Percentiles rank a stretch among this genome's conserved stretches.
Conservation (phyloP, 2,329 filamentous ascomycete genomes). For the Pseudogymnoascus sp. region DNA sequence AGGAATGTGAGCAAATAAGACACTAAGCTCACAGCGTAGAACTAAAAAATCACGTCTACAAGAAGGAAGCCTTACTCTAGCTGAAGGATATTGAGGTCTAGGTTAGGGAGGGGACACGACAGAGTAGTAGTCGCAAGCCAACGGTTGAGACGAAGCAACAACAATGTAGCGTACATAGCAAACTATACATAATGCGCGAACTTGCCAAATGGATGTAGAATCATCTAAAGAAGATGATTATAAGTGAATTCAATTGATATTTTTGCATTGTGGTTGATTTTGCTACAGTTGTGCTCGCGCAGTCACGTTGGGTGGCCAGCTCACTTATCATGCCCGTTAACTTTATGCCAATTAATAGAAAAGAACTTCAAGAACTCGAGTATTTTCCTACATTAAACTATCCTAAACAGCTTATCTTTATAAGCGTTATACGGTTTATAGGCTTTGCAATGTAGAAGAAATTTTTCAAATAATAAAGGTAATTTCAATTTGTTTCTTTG, state of each 20-base stretch:
- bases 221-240: no score
- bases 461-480: background rate
- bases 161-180: no score
- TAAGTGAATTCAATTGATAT: no score
- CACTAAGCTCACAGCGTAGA: background rate
- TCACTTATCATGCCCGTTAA: background rate
- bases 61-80: background rate
- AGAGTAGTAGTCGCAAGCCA: background rate
- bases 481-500: slow-evolving; percentile 18
- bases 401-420: background rate
- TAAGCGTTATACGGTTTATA: background rate
- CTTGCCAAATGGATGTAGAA: background rate
- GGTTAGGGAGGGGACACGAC: background rate
- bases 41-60: background rate
- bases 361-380: background rate
- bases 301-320: no score
- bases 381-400: background rate
- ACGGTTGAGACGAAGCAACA: background rate
- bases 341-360: background rate
- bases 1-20: background rate
- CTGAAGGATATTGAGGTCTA: background rate
- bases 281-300: no score
- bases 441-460: background rate
- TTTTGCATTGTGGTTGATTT: no score
- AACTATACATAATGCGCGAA: no score